Evolutionary conservation across 2,329 filamentous ascomycete species (phyloP).

Genomic region (Xylariales sp.): DNA sequence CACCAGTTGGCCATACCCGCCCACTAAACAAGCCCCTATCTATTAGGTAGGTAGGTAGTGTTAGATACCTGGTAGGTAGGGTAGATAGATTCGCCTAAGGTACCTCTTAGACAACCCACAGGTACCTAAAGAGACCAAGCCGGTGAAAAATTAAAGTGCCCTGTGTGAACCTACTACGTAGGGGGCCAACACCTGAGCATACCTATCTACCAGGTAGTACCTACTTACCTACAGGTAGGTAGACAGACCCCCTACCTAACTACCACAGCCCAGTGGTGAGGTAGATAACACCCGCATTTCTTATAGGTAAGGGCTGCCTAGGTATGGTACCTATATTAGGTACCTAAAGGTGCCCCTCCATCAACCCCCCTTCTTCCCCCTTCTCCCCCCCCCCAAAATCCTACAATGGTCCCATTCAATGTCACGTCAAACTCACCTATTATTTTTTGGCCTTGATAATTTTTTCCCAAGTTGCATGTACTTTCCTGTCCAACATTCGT

Average conservation of each 20-base stretch:
- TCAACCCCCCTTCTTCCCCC: background rate
- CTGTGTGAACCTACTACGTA: background rate
- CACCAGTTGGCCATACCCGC: conserved; percentile 12
- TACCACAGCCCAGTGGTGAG: too few relatives aligned
- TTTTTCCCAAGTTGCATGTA: conserved; percentile 31
- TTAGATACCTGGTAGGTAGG: background rate
- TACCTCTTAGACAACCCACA: background rate
- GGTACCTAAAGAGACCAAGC: background rate
- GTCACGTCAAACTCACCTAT: conserved; percentile 20
- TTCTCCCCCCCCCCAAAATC: background rate
- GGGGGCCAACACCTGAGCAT: background rate
- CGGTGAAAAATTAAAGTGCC: background rate
- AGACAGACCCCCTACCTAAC: too few relatives aligned
- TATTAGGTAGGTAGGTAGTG: too few relatives aligned
- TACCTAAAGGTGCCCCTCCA: conserved; percentile 32
- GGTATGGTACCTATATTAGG: background rate
- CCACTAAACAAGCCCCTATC: conserved; percentile 9
- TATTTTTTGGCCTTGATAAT: conserved; percentile 25
- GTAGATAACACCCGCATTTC: too few relatives aligned
- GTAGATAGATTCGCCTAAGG: background rate
- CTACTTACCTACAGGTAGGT: background rate
- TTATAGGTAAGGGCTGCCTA: too few relatives aligned
- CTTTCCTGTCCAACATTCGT: conserved; percentile 24
- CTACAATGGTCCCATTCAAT: conserved; percentile 14
- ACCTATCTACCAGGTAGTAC: background rate